Conservation (phyloP, 495 filamentous ascomycete species). For the Evansstolkia leycettana region DNA sequence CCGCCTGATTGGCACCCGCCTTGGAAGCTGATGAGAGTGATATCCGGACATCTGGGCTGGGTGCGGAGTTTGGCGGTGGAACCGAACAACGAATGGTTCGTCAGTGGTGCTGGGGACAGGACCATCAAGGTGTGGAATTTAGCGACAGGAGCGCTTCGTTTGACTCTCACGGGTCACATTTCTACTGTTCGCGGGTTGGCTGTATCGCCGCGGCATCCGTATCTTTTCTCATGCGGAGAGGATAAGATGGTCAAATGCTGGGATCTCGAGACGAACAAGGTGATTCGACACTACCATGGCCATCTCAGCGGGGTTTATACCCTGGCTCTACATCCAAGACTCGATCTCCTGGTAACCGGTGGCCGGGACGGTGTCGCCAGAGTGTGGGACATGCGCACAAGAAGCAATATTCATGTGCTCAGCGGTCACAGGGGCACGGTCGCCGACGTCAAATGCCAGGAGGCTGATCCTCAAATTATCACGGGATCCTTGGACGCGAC, state of each 20-base stretch:
- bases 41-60: slow-evolving; percentile 95
- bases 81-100: slow-evolving; percentile 96
- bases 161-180: slow-evolving; percentile 95
- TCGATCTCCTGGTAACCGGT: slow-evolving; percentile 90
- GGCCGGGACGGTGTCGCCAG: slow-evolving; percentile 88
- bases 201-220: slow-evolving; percentile 87
- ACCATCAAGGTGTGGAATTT: slow-evolving; percentile 99
- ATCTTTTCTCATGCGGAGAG: slow-evolving; percentile 94
- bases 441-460: slow-evolving; percentile 81
- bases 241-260: slow-evolving; percentile 99
- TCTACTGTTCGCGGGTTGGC: slow-evolving; percentile 89
- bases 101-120: slow-evolving; percentile 86
- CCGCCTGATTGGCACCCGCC: slow-evolving; percentile 92
- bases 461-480: slow-evolving; percentile 93
- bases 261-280: slow-evolving; percentile 98
- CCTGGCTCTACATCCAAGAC: slow-evolving; percentile 76
- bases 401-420: slow-evolving; percentile 89
- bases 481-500: slow-evolving; percentile 83
- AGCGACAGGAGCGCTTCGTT: slow-evolving; percentile 63
- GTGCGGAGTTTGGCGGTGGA: slow-evolving; percentile 84
- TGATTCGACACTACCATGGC: slow-evolving; percentile 97
- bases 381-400: slow-evolving; percentile 98
- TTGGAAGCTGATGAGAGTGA: slow-evolving; percentile 97
- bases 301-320: slow-evolving; percentile 96
- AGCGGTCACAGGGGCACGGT: slow-evolving; percentile 83